Base-by-base conservation (phyloP, 306 rosid genomes). In the Gillenia trifoliata region DNA sequence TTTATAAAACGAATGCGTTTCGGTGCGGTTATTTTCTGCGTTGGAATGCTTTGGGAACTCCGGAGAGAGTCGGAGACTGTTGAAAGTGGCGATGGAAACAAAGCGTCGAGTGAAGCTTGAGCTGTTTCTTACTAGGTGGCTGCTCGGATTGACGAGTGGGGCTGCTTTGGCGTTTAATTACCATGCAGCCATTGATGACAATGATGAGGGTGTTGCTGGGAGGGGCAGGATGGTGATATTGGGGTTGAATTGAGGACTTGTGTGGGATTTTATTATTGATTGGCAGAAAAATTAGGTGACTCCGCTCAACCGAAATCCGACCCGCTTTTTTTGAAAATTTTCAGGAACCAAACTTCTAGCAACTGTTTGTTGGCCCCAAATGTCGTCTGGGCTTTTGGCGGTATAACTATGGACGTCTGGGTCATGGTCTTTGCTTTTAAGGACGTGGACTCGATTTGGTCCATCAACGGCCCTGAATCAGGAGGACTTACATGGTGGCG, bases 1-100 rank as follows among this genome's bases (percentile, higher is more conserved):
- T 45, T 45, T 45, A 45, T 15, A n/a, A 82, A 74, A 55, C 1
- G 13, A 33, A 30, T 38, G 26, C 55, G 25, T 41, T 25, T 3
- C 72, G 28, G 19, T 33, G 38, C 16, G 19, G 43, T 60, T 36
- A 55, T 49, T 54, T 65, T 70, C 54, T 43, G 70, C 3, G 74
- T 8, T 38, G 54, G 22, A 64, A 2, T 4, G 83, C 88, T 76
- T 92, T 75, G 96, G 87, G 49, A 83, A 79, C 85, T 88, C 90
- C 90, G 93, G 12, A 81, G 83, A 38, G 11, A 8, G 41, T 38
- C 41, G n/a, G 11, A 81, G 84, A 59, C 9, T 41, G 52, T 3
- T 26, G 0, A 2, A 1, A 23, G 70, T 65, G 88, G 81, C 90
- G 94, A 84, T 72, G 79, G 43, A 66, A 87, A 77, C 95, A 10